Conservation (phyloP, 805 yeast species). For the Monosporozyma servazzii region DNA sequence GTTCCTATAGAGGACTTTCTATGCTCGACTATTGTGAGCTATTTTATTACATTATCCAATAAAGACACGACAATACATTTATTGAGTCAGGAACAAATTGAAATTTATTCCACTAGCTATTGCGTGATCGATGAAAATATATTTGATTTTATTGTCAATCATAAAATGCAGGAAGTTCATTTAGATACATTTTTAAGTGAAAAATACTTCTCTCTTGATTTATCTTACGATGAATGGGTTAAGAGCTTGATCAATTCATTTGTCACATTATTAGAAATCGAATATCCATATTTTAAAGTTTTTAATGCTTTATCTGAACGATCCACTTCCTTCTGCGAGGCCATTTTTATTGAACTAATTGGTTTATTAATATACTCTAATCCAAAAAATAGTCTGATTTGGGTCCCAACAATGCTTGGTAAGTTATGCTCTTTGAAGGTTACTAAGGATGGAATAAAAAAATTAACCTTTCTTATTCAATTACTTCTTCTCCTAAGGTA, state of each 20-base stretch:
- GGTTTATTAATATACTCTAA: background rate
- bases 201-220: background rate
- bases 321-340: constrained; percentile 2
- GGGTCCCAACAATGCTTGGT: background rate
- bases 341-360: background rate
- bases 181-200: background rate
- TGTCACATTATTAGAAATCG: background rate
- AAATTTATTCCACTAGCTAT: background rate
- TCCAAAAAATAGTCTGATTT: background rate
- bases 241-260: background rate
- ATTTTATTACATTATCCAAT: background rate
- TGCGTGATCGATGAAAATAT: background rate
- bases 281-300: background rate
- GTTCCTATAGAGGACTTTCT: background rate
- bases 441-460: constrained; percentile 6
- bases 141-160: background rate
- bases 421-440: background rate
- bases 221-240: constrained; percentile 7
- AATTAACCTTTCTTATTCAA: constrained; percentile 13
- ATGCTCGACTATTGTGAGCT: background rate
- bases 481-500: constrained; percentile 24
- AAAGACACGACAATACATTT: background rate
- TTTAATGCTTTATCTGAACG: constrained; percentile 3
- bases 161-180: background rate
- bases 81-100: background rate